These are phyloP conservation scores for Cystobasidium tubakii DNA, from an alignment of 768 basidiomycete species.

Conservation along the genomic window DNA sequence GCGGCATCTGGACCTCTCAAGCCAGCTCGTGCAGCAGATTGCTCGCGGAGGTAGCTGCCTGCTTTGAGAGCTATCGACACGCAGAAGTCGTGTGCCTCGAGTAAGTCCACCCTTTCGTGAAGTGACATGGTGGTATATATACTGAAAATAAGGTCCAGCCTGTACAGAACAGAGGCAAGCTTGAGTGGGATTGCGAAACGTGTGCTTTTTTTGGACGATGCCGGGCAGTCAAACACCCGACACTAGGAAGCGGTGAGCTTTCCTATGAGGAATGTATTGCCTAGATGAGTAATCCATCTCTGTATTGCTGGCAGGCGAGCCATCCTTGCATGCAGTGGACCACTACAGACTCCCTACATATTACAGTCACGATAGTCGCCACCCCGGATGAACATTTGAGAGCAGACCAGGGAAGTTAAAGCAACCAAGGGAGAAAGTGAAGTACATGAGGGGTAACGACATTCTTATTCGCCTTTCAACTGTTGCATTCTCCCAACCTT, in stretches of 20 bases:
- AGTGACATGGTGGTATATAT: not conserved
- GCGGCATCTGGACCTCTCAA: constrained; percentile 3
- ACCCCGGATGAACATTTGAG: not conserved
- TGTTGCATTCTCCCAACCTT: too few species aligned
- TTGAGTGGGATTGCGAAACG: not conserved
- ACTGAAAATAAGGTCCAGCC: not conserved
- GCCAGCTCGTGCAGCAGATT: constrained; percentile 38
- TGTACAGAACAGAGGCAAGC: not conserved
- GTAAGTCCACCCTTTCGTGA: constrained; percentile 37
- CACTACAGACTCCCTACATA: too few species aligned
- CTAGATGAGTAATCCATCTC: too few species aligned
- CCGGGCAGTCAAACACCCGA: too few species aligned
- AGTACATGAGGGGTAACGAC: too few species aligned
- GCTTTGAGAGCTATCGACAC: constrained; percentile 39
- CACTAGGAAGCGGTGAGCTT: too few species aligned
- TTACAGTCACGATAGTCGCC: too few species aligned
- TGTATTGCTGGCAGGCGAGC: too few species aligned
- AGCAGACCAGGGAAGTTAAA: not conserved
- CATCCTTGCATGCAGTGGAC: too few species aligned
- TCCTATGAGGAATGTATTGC: too few species aligned
- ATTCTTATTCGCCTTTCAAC: too few species aligned
- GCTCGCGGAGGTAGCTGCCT: constrained; percentile 43
- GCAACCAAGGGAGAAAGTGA: not conserved
- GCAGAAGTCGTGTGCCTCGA: constrained; percentile 39
- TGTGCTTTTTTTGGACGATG: not conserved